phyloP scores from a whole-genome alignment of 306 rosid genomes.

The Prunus dulcis region DNA sequence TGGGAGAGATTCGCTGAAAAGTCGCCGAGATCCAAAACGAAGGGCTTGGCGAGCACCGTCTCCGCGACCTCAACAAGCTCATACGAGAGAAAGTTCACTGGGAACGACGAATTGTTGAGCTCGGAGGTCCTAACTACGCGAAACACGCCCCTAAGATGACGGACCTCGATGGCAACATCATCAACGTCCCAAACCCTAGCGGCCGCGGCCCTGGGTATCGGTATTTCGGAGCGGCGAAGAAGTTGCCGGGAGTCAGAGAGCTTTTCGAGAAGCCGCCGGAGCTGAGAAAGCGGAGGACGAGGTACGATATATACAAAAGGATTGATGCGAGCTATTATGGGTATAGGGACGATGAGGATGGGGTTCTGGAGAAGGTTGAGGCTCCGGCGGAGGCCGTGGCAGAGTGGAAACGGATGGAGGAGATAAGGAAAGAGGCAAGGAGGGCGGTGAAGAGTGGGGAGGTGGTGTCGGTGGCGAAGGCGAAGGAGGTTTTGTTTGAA shows the following conservation, averaged over 20 bases:
- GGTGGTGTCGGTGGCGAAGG: constrained; percentile 50
- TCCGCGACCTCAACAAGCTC: constrained; percentile 87
- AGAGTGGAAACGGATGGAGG: constrained; percentile 79
- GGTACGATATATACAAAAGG: constrained; percentile 80
- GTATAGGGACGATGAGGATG: constrained; percentile 88
- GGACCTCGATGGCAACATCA: constrained; percentile 86
- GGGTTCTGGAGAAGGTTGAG: constrained; percentile 66
- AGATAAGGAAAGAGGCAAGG: constrained; percentile 76
- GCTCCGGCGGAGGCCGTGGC: constrained; percentile 64
- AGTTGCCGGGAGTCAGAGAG: constrained; percentile 76
- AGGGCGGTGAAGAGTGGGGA: constrained; percentile 81
- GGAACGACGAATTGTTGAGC: constrained; percentile 86
- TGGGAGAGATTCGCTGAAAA: constrained; percentile 89
- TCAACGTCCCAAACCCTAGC: constrained; percentile 87
- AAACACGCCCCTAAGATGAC: constrained; percentile 83
- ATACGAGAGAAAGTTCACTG: constrained; percentile 74
- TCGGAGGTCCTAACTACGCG: constrained; percentile 73
- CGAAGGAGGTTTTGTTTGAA: constrained; percentile 54
- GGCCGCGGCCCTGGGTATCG: constrained; percentile 96
- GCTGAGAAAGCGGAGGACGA: constrained; percentile 71
- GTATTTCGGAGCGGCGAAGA: constrained; percentile 89
- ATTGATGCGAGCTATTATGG: constrained; percentile 88
- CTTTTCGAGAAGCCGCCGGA: constrained; percentile 91
- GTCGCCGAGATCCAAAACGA: constrained; percentile 98
- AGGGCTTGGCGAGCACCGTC: constrained; percentile 94